Evolutionary conservation across 2,329 filamentous ascomycete species (phyloP), one percentile per base, ranked within the genome.

Genomic region (Sporothrix mexicana): DNA sequence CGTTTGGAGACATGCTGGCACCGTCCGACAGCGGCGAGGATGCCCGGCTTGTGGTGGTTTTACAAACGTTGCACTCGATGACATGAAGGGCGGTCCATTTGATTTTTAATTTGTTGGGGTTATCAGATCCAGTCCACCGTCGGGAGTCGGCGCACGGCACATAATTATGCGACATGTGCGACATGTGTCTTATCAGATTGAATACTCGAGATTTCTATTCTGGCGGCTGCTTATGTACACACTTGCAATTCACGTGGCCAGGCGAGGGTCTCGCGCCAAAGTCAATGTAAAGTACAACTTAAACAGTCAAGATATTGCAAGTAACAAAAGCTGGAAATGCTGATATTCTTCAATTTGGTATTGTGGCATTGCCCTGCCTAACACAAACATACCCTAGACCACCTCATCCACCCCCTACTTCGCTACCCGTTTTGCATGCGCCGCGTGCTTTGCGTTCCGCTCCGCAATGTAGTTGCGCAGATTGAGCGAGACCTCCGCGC

Each of bases 381-480:
- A n/a, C n/a, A n/a, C n/a, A n/a, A n/a, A n/a, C n/a, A n/a, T n/a
- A n/a, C n/a, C n/a, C n/a, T n/a, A n/a, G n/a, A n/a, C n/a, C n/a
- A n/a, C n/a, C n/a, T n/a, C n/a, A n/a, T n/a, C n/a, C n/a, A n/a
- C n/a, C n/a, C n/a, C n/a, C n/a, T n/a, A 72, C 66, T 51, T 69
- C 3, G 73, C 72, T 13, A 57, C 72, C 25, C n/a, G 8, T 36
- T 71, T 72, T 0, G 75, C 64, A 36, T 72, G 41, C 17, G 25
- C 69, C 3, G 72, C 69, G 17, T 74, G 71, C 66, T 45, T 51
- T 13, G 17, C 62, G 68, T 76, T 76, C 1, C 73, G 70, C 61
- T 23, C 57, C 5, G 53, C 57, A 25, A 74, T 69, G n/a, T 59
- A 75, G 25, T 23, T 23, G 5, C 49, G 57, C 53, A 75, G n/a